Percentiles rank a stretch among this genome's conserved stretches.
These are phyloP conservation scores for Diplodia mutila DNA, from an alignment of 2,329 filamentous ascomycete species.

Conservation along the genomic window DNA sequence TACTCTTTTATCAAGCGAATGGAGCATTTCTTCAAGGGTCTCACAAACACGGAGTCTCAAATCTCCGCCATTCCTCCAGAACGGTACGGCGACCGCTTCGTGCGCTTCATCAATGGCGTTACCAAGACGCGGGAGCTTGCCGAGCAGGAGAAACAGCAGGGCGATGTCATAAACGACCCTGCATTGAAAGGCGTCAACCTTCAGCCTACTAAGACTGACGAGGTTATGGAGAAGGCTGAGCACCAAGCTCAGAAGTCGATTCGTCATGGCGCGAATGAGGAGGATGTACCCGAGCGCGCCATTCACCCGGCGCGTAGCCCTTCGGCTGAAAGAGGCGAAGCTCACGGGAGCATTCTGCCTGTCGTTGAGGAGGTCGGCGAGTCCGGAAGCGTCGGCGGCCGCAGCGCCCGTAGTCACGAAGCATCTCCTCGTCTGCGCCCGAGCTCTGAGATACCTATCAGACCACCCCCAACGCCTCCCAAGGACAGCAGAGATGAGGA, in stretches of 20 bases:
- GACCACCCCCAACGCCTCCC: slow-evolving; percentile 51
- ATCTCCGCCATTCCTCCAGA: slow-evolving; percentile 92
- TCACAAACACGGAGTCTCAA: slow-evolving; percentile 79
- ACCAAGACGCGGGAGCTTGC: slow-evolving; percentile 90
- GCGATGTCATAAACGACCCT: slow-evolving; percentile 42
- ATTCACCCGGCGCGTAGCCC: slow-evolving; percentile 62
- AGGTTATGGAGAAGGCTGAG: slow-evolving; percentile 64
- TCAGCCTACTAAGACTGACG: slow-evolving; percentile 52
- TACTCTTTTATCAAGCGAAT: slow-evolving; percentile 94
- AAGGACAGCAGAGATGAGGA: slow-evolving; percentile 42
- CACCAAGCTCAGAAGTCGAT: slow-evolving; percentile 64
- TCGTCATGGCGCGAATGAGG: slow-evolving; percentile 50
- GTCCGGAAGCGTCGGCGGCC: slow-evolving; percentile 66
- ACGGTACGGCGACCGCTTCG: slow-evolving; percentile 90
- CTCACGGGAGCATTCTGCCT: slow-evolving; percentile 67
- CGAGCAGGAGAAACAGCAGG: slow-evolving; percentile 55
- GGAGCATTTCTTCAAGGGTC: slow-evolving; percentile 95
- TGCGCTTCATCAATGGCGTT: slow-evolving; percentile 86
- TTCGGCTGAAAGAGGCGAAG: slow-evolving; percentile 59
- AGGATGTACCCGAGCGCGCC: slow-evolving; percentile 65
- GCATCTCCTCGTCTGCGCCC: slow-evolving; percentile 22
- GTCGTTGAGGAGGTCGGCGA: slow-evolving; percentile 92
- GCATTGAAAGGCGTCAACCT: slow-evolving; percentile 45
- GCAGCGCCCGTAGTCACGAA: slow-evolving; percentile 47
- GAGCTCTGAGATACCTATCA: slow-evolving; percentile 32